These are phyloP conservation scores for Coemansia nantahalensis DNA, from an alignment of 192 early-diverging fungal species.

Conservation along the genomic window DNA sequence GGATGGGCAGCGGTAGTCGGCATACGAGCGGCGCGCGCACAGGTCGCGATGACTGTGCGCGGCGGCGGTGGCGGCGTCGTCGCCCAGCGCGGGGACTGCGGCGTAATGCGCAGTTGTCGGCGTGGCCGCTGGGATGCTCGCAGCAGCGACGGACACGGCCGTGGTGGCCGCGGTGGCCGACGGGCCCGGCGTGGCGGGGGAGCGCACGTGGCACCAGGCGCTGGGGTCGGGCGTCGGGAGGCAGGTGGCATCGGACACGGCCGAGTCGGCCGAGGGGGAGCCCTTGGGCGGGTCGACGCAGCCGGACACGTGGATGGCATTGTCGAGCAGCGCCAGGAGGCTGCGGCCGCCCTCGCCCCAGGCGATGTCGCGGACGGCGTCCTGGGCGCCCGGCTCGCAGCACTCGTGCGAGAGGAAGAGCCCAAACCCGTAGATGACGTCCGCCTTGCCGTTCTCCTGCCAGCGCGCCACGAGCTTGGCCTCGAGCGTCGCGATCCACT, in stretches of 20 bases:
- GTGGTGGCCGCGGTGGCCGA: conserved; percentile 6
- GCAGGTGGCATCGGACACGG: conserved; percentile 46
- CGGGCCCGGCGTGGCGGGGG: conserved; percentile 12
- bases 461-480: conserved; percentile 54
- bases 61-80: conserved; percentile 4
- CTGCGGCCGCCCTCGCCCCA: conserved; percentile 53
- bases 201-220: conserved; percentile 45
- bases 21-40: conserved; percentile 7
- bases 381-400: conserved; percentile 45
- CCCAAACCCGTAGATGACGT: conserved; percentile 46
- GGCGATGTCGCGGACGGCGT: conserved; percentile 49
- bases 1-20: conserved; percentile 4
- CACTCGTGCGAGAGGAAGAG: conserved; percentile 52
- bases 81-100: conserved; percentile 11
- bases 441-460: conserved; percentile 52
- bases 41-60: not conserved
- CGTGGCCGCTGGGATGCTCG: conserved; percentile 42
- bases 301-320: conserved; percentile 36
- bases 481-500: conserved; percentile 55
- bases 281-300: conserved; percentile 20
- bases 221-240: conserved; percentile 49
- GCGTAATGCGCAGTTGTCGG: conserved; percentile 32
- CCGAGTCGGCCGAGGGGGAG: conserved; percentile 48
- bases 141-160: conserved; percentile 12
- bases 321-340: conserved; percentile 39